Conservation (phyloP, 2,329 filamentous ascomycete genomes). For the Aspergillus thermomutatus region DNA sequence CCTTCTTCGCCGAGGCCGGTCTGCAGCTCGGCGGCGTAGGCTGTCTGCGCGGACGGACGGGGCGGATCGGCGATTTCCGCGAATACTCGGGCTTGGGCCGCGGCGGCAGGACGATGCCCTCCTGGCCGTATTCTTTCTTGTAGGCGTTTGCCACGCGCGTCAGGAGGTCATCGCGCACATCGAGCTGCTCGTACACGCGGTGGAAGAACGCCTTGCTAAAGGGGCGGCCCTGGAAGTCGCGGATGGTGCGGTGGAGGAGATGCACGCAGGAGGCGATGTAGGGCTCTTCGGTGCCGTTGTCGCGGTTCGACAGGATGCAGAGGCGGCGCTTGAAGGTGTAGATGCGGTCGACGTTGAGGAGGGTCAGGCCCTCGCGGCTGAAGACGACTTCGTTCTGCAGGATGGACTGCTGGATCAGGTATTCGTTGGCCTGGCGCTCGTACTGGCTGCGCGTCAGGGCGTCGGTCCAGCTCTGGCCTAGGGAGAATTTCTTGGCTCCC, state of each 20-base stretch:
- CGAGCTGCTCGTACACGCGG: slow-evolving; percentile 41
- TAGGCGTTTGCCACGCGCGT: slow-evolving; percentile 36
- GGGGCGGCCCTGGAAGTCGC: slow-evolving; percentile 39
- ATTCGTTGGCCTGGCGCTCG: slow-evolving; percentile 36
- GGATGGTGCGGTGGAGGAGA: slow-evolving; percentile 39
- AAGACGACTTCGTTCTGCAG: slow-evolving; percentile 45
- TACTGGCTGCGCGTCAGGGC: slow-evolving; percentile 35
- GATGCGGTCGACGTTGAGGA: slow-evolving; percentile 45
- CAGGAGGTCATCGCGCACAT: slow-evolving; percentile 36
- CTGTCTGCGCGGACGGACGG: slow-evolving; percentile 21
- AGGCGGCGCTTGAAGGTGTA: slow-evolving; percentile 44
- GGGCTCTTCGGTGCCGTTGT: slow-evolving; percentile 27
- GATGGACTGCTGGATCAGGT: slow-evolving; percentile 42
- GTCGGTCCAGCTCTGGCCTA: slow-evolving; percentile 38
- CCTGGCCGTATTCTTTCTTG: slow-evolving; percentile 30
- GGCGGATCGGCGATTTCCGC: slow-evolving; percentile 20
- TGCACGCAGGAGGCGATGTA: slow-evolving; percentile 39
- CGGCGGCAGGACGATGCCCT: slow-evolving; percentile 37
- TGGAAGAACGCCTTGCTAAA: slow-evolving; percentile 45
- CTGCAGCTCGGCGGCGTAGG: slow-evolving; percentile 18
- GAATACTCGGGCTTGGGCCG: slow-evolving; percentile 13
- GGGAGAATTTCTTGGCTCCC: slow-evolving; percentile 35
- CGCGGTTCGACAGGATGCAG: slow-evolving; percentile 33
- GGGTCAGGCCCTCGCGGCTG: slow-evolving; percentile 42
- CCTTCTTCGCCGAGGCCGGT: slow-evolving; percentile 20